These are phyloP conservation scores for Geosmithia morbida DNA, from an alignment of 2,329 filamentous ascomycete genomes.

Conservation along the genomic window DNA sequence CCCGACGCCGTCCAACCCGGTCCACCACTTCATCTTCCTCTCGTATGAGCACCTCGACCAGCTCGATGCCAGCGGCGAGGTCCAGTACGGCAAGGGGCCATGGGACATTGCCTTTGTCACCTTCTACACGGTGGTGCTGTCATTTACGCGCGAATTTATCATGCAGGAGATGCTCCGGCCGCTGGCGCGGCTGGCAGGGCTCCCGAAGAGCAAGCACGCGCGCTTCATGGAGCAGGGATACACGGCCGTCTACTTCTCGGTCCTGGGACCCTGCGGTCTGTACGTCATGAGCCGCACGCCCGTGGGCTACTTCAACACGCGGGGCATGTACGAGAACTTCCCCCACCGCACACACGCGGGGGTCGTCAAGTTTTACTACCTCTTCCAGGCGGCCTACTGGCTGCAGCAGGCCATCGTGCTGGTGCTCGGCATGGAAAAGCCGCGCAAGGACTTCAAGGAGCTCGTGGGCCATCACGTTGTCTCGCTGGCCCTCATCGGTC, in stretches of 20 bases:
- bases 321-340: constrained; percentile 78
- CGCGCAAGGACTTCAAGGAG: constrained; percentile 88
- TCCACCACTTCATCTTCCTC: constrained; percentile 75
- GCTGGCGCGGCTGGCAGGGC: constrained; percentile 53
- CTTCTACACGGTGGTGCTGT: constrained; percentile 82
- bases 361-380: constrained; percentile 87
- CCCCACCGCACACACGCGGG: constrained; percentile 72
- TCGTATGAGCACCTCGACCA: constrained; percentile 58
- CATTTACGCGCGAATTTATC: constrained; percentile 88
- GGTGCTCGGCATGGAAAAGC: constrained; percentile 78
- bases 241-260: constrained; percentile 76
- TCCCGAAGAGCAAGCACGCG: constrained; percentile 66
- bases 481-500: constrained; percentile 65
- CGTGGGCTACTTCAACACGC: constrained; percentile 91
- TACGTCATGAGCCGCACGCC: constrained; percentile 87
- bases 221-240: constrained; percentile 96
- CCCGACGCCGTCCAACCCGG: constrained; percentile 62
- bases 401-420: constrained; percentile 85
- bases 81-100: constrained; percentile 77
- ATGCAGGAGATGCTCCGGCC: constrained; percentile 84
- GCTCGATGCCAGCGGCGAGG: constrained; percentile 23
- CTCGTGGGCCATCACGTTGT: constrained; percentile 85
- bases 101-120: constrained; percentile 76
- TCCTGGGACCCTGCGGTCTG: constrained; percentile 71
- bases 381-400: constrained; percentile 93